Conservation (phyloP, 345 rosid species). For the Mercurialis annua region DNA sequence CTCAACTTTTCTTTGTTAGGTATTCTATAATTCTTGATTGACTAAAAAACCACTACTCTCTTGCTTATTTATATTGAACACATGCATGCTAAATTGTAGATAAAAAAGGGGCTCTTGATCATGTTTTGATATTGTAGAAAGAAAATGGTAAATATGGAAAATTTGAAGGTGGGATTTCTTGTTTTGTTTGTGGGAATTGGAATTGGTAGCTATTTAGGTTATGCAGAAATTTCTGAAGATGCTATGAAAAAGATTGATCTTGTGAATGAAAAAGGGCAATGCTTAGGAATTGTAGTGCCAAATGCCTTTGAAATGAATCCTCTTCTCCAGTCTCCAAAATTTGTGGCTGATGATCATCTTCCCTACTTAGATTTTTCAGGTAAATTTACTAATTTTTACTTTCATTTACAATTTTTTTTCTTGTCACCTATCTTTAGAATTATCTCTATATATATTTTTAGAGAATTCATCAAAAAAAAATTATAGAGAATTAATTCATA, state of each 20-base stretch:
- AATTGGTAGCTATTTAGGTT: constrained; percentile 18
- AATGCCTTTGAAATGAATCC: constrained; percentile 77
- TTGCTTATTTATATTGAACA: too few species aligned
- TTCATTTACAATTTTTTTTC: neutral
- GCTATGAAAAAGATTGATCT: constrained; percentile 26
- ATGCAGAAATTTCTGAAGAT: constrained; percentile 26
- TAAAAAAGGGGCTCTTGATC: too few species aligned
- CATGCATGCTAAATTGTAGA: too few species aligned
- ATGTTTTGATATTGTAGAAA: neutral
- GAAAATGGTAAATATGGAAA: constrained; percentile 1
- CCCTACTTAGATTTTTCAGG: constrained; percentile 61
- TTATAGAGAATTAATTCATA: too few species aligned
- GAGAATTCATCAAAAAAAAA: too few species aligned
- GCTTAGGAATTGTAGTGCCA: constrained; percentile 65
- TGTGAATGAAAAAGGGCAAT: constrained; percentile 50
- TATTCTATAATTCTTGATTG: too few species aligned
- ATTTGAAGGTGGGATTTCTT: constrained; percentile 16
- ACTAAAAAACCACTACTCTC: too few species aligned
- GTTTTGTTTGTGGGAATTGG: constrained; percentile 22
- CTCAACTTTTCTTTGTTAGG: too few species aligned
- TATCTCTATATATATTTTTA: too few species aligned
- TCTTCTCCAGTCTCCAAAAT: constrained; percentile 55
- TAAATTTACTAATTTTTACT: too few species aligned
- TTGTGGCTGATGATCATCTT: constrained; percentile 30
- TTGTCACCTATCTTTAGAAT: too few species aligned